Percentiles rank a stretch among this genome's conserved stretches.
phyloP scores from a whole-genome alignment of 805 yeast genomes.

The Torulaspora delbrueckii region DNA sequence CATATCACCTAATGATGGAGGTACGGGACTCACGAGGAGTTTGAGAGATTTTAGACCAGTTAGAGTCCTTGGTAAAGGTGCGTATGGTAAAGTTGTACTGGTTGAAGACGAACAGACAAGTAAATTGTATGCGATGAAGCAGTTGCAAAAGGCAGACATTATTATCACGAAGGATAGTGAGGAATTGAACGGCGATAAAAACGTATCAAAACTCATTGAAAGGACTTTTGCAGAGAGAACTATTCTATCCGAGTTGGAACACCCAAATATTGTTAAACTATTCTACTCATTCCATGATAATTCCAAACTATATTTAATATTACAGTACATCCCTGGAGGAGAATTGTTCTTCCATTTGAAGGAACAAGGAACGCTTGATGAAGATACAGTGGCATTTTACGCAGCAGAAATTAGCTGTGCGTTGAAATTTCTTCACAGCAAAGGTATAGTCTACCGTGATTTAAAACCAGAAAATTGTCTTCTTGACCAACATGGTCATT shows the following conservation, averaged over 20 bases:
- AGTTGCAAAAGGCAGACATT: slow-evolving; percentile 74
- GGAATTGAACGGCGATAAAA: slow-evolving; percentile 7
- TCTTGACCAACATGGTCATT: slow-evolving; percentile 69
- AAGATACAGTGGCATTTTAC: slow-evolving; percentile 68
- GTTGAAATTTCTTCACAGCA: slow-evolving; percentile 63
- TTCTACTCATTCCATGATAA: slow-evolving; percentile 81
- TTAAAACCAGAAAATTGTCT: slow-evolving; percentile 87
- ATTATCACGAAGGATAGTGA: slow-evolving; percentile 40
- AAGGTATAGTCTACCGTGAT: slow-evolving; percentile 84
- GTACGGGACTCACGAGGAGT: slow-evolving; percentile 16
- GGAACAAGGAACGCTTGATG: slow-evolving; percentile 44
- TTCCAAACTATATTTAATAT: slow-evolving; percentile 63
- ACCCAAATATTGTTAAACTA: slow-evolving; percentile 76
- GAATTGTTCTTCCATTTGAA: slow-evolving; percentile 54
- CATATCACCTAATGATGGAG: not conserved
- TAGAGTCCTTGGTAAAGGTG: slow-evolving; percentile 79
- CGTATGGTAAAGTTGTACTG: slow-evolving; percentile 79
- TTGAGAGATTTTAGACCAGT: slow-evolving; percentile 63
- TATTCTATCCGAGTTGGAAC: slow-evolving; percentile 64
- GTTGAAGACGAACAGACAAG: slow-evolving; percentile 63
- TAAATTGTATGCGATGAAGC: slow-evolving; percentile 78
- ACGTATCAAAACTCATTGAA: slow-evolving; percentile 49
- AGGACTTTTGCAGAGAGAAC: slow-evolving; percentile 77
- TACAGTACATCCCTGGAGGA: slow-evolving; percentile 87
- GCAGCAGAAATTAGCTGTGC: slow-evolving; percentile 80